Percentiles rank a stretch among this genome's conserved stretches.
Evolutionary conservation across 345 rosid genomes (phyloP).

Genomic region (Heritiera fomes): DNA sequence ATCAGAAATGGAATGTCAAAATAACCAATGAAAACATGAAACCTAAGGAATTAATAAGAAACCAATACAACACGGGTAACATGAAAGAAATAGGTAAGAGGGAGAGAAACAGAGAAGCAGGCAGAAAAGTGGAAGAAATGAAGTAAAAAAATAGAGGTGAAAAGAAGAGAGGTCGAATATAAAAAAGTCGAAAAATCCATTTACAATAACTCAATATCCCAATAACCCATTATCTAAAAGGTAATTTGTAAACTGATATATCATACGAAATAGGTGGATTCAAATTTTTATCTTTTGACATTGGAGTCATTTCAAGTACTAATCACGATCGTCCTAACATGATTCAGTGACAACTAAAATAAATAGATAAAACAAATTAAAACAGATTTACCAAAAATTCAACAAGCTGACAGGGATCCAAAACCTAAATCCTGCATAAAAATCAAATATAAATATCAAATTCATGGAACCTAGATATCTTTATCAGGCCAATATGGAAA

Average conservation of each 20-base stretch:
- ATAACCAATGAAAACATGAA: neutral
- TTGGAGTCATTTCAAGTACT: neutral
- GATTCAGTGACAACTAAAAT: neutral
- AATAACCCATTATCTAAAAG: neutral
- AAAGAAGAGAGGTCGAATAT: neutral
- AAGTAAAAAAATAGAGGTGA: neutral
- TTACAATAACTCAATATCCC: neutral
- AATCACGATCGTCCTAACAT: neutral
- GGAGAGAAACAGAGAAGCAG: neutral
- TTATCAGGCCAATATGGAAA: constrained; percentile 19
- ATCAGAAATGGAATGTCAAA: neutral
- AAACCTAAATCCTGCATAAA: constrained; percentile 79
- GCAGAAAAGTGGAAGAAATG: neutral
- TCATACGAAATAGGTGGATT: neutral
- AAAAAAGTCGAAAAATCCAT: neutral
- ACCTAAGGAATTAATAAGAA: neutral
- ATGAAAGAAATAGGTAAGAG: neutral
- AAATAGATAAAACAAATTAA: neutral
- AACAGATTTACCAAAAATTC: constrained; percentile 67
- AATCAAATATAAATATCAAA: constrained; percentile 20
- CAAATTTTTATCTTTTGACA: neutral
- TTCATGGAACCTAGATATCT: constrained; percentile 7
- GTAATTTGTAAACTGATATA: neutral
- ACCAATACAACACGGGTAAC: neutral
- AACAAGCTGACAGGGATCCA: constrained; percentile 92